Evolutionary conservation across 164 flowering plant species (phyloP), one percentile per base, ranked within the genome.

Genomic region (Platanus orientalis): DNA sequence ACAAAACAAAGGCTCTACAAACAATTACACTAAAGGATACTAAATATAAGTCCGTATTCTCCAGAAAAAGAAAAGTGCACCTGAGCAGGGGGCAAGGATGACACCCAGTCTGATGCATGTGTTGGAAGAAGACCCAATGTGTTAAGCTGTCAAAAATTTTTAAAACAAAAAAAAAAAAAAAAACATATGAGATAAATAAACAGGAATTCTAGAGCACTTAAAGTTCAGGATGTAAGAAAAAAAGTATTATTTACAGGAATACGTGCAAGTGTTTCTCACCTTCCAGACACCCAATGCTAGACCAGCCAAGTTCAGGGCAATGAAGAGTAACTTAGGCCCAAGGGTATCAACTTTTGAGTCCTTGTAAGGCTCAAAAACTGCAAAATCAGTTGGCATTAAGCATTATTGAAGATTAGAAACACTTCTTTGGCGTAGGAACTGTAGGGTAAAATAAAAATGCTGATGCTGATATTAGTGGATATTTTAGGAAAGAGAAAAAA

Each of bases 291-390:
- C 97, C 55, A 92, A 71, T 26, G 76, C 90, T 54, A 92, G 56
- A 58, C 90, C 96, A 0, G 78, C 93, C 81, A 95, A 72, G 60
- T 95, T 89, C 49, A 92, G 90, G 55, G 96, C 94, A 55, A 92
- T 80, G 71, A 77, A 92, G 14, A 92, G 73, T 61, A 95, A 70
- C 78, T 95, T 95, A 5, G 99, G 97, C 3, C 68, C 80, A 51
- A 84, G 79, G 58, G 81, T 89, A 48, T 92, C 94, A 27, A 89
- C 96, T 70, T 78, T 86, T 34, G 71, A 78, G 74, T 92, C 97
- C 79, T 84, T 92, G 83, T 81, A 95, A 55, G 99, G 97, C 81
- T 89, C 97, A 82, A 94, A 94, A 74, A 91, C 99, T 94, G 81
- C 74, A 74, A 58, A n/a, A 67, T 29, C 32, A 51, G 20, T 12